Conservation (phyloP, 768 basidiomycete genomes). For the Mycena indigotica region DNA sequence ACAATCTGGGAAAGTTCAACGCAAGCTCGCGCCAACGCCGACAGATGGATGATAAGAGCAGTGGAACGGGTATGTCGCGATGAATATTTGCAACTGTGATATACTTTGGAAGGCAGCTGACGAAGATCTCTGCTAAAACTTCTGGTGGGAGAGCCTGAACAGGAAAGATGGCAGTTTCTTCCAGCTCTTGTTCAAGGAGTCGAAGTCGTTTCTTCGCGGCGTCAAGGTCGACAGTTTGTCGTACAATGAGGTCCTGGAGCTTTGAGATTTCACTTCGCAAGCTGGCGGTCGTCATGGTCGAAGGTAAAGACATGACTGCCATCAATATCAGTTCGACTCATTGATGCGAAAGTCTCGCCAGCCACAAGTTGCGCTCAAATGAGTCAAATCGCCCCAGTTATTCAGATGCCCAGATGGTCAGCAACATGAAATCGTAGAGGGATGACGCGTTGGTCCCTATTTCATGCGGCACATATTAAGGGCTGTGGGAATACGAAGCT, state of each 20-base stretch:
- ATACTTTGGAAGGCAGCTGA: neutral
- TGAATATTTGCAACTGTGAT: neutral
- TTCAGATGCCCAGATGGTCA: too few relatives aligned
- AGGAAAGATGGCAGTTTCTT: neutral
- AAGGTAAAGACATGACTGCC: neutral
- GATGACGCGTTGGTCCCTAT: too few relatives aligned
- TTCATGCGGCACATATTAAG: too few relatives aligned
- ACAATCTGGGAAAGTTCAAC: neutral
- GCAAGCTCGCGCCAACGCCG: neutral
- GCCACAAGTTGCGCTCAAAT: too few relatives aligned
- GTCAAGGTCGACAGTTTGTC: neutral
- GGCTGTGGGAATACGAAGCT: too few relatives aligned
- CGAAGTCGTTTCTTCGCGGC: neutral
- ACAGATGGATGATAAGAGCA: neutral
- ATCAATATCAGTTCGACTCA: too few relatives aligned
- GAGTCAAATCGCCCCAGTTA: too few relatives aligned
- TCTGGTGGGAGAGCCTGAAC: neutral
- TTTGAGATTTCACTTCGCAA: neutral
- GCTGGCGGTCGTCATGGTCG: neutral
- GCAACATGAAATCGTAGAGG: too few relatives aligned
- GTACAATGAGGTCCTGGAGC: neutral
- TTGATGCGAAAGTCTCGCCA: too few relatives aligned
- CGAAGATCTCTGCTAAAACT: neutral
- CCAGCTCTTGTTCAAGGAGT: neutral
- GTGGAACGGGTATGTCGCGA: neutral